Percentiles rank a stretch among this genome's conserved stretches.
phyloP scores from a whole-genome alignment of 164 flowering plant species.

The Aristolochia californica region DNA sequence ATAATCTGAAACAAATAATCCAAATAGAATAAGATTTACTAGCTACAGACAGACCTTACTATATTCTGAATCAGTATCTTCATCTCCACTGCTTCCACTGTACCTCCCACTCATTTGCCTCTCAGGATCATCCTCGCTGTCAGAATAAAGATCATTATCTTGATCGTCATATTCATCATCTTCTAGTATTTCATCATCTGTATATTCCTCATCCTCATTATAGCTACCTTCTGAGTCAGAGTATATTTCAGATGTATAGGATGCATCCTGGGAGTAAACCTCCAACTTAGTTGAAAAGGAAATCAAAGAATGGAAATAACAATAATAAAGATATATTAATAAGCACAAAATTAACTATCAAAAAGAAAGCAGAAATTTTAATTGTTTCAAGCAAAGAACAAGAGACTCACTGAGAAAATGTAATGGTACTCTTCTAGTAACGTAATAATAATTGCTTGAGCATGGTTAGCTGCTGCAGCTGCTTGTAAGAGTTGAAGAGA shows the following conservation, averaged over 20 bases:
- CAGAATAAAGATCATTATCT: conserved; percentile 30
- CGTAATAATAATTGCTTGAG: conserved; percentile 86
- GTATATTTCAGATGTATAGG: conserved; percentile 44
- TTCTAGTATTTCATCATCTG: conserved; percentile 54
- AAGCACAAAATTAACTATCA: too few relatives aligned
- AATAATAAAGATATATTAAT: neutral
- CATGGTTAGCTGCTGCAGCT: conserved; percentile 99
- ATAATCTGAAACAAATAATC: too few relatives aligned
- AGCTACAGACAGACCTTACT: conserved; percentile 29
- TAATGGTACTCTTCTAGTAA: conserved; percentile 75
- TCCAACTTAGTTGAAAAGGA: conserved; percentile 8
- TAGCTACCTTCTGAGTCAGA: conserved; percentile 73
- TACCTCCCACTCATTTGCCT: conserved; percentile 30
- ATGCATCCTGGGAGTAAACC: conserved; percentile 42
- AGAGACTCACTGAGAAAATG: conserved; percentile 65
- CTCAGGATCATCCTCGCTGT: conserved; percentile 47
- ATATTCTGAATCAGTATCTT: conserved; percentile 20
- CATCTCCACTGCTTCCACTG: conserved; percentile 34
- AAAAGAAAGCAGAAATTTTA: neutral
- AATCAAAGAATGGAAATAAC: neutral
- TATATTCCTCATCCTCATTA: conserved; percentile 57
- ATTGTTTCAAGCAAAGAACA: neutral
- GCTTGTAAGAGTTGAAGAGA: conserved; percentile 91
- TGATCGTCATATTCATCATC: conserved; percentile 35
- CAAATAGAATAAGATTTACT: too few relatives aligned